These are phyloP conservation scores for Celoporthe dispersa DNA, from an alignment of 2,329 filamentous ascomycete species.

Conservation along the genomic window DNA sequence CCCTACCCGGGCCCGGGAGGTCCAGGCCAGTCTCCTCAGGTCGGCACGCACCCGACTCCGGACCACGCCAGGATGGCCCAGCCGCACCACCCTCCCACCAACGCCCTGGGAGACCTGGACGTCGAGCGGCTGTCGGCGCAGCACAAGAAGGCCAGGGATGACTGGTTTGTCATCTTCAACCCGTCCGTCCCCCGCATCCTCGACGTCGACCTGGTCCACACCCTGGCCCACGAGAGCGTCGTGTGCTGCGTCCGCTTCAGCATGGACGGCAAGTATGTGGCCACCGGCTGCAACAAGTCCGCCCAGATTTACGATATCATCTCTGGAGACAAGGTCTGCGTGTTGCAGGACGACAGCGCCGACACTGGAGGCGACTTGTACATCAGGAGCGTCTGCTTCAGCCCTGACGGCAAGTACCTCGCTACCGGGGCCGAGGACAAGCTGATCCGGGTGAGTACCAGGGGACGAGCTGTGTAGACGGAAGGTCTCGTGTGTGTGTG, in stretches of 20 bases:
- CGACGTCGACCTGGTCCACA: conserved; percentile 94
- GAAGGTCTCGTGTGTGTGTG: neutral
- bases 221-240: conserved; percentile 90
- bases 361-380: conserved; percentile 92
- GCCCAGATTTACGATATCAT: conserved; percentile 98
- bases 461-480: neutral
- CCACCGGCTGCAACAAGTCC: conserved; percentile 96
- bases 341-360: conserved; percentile 85
- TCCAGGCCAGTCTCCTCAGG: conserved; percentile 76
- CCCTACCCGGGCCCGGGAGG: conserved; percentile 74
- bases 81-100: conserved; percentile 55
- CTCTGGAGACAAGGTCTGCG: conserved; percentile 84
- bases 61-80: conserved; percentile 62
- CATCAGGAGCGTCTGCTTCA: conserved; percentile 98
- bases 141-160: conserved; percentile 84
- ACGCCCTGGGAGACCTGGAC: conserved; percentile 82
- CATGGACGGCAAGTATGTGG: conserved; percentile 91
- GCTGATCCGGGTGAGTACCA: conserved; percentile 77
- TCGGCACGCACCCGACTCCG: conserved; percentile 78
- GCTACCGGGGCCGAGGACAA: conserved; percentile 98
- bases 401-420: conserved; percentile 89
- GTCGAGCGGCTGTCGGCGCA: conserved; percentile 82
- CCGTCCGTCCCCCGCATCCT: conserved; percentile 85
- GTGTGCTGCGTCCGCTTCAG: conserved; percentile 99
- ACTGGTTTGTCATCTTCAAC: conserved; percentile 99